Evolutionary conservation across 2,329 filamentous ascomycete species (phyloP), one percentile per base, ranked within the genome.

Genomic region (Blastomyces emzantsi): DNA sequence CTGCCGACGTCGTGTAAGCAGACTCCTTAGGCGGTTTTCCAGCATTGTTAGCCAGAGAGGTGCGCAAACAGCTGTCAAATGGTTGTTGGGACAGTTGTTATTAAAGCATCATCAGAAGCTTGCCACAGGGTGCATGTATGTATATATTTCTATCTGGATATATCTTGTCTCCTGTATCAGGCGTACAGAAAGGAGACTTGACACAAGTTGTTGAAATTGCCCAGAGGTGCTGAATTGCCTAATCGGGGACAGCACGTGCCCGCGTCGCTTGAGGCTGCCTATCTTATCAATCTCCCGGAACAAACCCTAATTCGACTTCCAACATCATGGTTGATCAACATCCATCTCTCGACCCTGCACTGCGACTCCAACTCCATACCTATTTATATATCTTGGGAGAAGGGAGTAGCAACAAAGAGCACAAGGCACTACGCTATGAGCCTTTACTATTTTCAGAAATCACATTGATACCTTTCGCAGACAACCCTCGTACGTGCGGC

Each of bases 21-120:
- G 67, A 63, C 68, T 69, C 64, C 73, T 71, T 41, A 78, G 66
- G 62, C 74, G 71, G 58, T 75, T 70, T 75, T 77, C 77, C 25
- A 65, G 41, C 65, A 67, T 67, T 30, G 17, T 62, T 45, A 28
- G 28, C 58, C 8, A 8, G 28, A 33, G 25, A 13, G 22, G 17
- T 13, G 19, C 8, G 8, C 15, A 49, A 25, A 43, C 25, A 13
- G 25, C 28, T 43, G 55, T 25, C 25, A 36, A 60, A n/a, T 43
- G 55, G 54, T 47, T 2, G 41, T 15, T 30, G 9, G 43, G 19
- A 61, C n/a, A 19, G 36, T 11, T 22, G 36, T 17, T 43, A 33
- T 62, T 9, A 41, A 28, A 43, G 60, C 33, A 43, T 62, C 33
- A 28, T 62, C 30, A 2, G 22, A 41, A 6, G 33, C 2, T 15